phyloP scores from a whole-genome alignment of 2,329 filamentous ascomycete genomes.

The Aspergillus sp. region DNA sequence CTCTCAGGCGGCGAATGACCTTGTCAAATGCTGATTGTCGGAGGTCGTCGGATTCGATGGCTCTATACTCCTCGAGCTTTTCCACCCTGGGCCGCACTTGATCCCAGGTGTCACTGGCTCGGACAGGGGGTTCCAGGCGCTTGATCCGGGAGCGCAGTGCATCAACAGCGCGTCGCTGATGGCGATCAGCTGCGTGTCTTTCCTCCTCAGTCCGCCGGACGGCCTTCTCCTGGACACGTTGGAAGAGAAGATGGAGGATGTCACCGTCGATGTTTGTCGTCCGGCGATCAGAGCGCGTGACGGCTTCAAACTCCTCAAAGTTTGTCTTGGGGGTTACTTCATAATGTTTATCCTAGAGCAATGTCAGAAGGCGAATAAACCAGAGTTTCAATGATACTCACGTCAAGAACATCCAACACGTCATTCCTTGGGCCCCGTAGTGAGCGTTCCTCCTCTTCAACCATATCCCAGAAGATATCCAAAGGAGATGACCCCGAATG shows the following conservation, averaged over 20 bases:
- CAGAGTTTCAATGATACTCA: conserved; percentile 37
- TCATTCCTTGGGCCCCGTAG: conserved; percentile 72
- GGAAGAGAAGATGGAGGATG: conserved; percentile 70
- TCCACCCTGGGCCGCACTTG: conserved; percentile 71
- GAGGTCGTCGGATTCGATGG: conserved; percentile 71
- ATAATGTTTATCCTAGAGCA: conserved; percentile 69
- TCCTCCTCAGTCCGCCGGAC: conserved; percentile 75
- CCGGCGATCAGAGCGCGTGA: conserved; percentile 77
- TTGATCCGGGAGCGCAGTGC: conserved; percentile 78
- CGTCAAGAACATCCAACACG: conserved; percentile 79
- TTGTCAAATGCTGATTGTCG: conserved; percentile 84
- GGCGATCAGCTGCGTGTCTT: conserved; percentile 68
- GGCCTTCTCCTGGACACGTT: conserved; percentile 80
- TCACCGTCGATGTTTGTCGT: conserved; percentile 80
- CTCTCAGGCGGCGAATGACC: conserved; percentile 77
- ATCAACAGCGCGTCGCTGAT: conserved; percentile 77
- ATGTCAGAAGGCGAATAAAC: conserved; percentile 24
- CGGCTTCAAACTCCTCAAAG: conserved; percentile 74
- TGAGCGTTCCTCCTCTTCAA: conserved; percentile 89
- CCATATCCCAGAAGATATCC: conserved; percentile 89
- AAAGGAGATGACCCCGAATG: conserved; percentile 76
- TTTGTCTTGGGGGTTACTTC: conserved; percentile 80
- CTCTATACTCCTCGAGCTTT: conserved; percentile 74
- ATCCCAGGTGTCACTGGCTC: conserved; percentile 74
- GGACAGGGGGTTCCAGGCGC: conserved; percentile 76